These are phyloP conservation scores for Podospora didyma DNA, from an alignment of 495 filamentous ascomycete genomes.

Conservation along the genomic window DNA sequence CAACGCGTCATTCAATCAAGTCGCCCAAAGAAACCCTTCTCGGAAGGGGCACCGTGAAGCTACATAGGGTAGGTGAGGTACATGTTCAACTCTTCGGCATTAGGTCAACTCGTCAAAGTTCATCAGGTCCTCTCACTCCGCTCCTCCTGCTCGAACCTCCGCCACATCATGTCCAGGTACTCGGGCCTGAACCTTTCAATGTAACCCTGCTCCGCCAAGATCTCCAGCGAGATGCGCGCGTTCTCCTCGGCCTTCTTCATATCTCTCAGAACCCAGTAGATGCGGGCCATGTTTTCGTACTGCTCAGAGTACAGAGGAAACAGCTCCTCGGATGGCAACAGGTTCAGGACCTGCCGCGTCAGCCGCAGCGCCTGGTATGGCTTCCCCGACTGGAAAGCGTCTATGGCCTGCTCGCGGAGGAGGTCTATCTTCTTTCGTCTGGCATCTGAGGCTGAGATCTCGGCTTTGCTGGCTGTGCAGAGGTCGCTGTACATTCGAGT, in stretches of 20 bases:
- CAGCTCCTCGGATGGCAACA: slow-evolving; percentile 31
- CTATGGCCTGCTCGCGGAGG: slow-evolving; percentile 26
- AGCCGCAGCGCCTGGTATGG: slow-evolving; percentile 33
- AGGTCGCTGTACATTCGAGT: slow-evolving; percentile 10
- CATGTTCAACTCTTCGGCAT: too few species aligned
- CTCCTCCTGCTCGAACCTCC: slow-evolving; percentile 16
- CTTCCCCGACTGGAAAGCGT: slow-evolving; percentile 25
- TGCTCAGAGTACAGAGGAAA: slow-evolving; percentile 31
- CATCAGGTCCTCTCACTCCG: neutral
- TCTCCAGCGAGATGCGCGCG: slow-evolving; percentile 27
- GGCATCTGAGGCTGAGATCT: slow-evolving; percentile 31
- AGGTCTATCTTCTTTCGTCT: slow-evolving; percentile 28
- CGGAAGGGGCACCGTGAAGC: too few species aligned
- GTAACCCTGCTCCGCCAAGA: slow-evolving; percentile 27
- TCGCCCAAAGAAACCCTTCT: too few species aligned
- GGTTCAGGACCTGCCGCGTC: slow-evolving; percentile 26
- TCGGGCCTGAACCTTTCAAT: slow-evolving; percentile 3
- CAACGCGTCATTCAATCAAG: too few species aligned
- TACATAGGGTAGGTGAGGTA: too few species aligned
- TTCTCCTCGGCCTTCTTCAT: slow-evolving; percentile 29
- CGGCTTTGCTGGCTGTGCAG: slow-evolving; percentile 25
- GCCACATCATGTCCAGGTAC: slow-evolving; percentile 11
- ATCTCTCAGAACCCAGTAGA: slow-evolving; percentile 34
- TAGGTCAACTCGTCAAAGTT: too few species aligned
- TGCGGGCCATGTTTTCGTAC: slow-evolving; percentile 37